Evolutionary conservation across 73 alveolate genomes (phyloP).

Genomic region (Symbiodinium natans): DNA sequence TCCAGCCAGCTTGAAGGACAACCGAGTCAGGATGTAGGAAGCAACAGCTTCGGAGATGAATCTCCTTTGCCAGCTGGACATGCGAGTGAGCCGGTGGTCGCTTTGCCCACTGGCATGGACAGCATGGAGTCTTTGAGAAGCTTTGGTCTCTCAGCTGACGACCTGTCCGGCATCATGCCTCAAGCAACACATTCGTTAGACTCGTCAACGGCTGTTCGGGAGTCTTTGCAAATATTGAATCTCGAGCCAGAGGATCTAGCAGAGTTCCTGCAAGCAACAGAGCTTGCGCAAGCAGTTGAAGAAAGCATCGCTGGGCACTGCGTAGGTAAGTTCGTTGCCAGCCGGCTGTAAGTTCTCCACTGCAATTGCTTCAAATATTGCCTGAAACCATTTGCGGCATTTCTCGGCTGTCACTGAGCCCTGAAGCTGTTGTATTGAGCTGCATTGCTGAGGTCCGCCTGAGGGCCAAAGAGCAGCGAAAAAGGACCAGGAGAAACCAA

Average conservation of each 20-base stretch:
- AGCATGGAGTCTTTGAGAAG: constrained; percentile 5
- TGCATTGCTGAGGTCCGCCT: constrained; percentile 35
- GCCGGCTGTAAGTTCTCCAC: too few species aligned
- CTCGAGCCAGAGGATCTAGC: constrained; percentile 58
- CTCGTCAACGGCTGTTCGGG: constrained; percentile 59
- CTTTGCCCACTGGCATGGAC: background rate
- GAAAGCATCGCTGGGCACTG: background rate
- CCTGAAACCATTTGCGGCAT: too few species aligned
- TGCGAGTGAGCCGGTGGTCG: background rate
- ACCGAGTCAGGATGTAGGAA: background rate
- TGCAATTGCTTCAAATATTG: too few species aligned
- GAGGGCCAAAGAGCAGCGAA: constrained; percentile 62
- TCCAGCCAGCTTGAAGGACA: background rate
- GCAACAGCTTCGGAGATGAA: background rate
- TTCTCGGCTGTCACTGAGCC: too few species aligned
- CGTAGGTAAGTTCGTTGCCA: too few species aligned
- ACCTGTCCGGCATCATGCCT: constrained; percentile 34
- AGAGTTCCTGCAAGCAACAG: constrained; percentile 4
- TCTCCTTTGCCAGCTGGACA: background rate
- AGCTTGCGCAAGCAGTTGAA: background rate
- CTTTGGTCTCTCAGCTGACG: constrained; percentile 34
- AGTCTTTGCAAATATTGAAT: constrained; percentile 63
- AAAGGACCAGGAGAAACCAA: constrained; percentile 1
- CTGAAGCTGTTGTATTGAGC: background rate
- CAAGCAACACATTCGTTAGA: constrained; percentile 24